Conservation (phyloP, 2,329 filamentous ascomycete genomes). For the Hirsutella thompsonii region DNA sequence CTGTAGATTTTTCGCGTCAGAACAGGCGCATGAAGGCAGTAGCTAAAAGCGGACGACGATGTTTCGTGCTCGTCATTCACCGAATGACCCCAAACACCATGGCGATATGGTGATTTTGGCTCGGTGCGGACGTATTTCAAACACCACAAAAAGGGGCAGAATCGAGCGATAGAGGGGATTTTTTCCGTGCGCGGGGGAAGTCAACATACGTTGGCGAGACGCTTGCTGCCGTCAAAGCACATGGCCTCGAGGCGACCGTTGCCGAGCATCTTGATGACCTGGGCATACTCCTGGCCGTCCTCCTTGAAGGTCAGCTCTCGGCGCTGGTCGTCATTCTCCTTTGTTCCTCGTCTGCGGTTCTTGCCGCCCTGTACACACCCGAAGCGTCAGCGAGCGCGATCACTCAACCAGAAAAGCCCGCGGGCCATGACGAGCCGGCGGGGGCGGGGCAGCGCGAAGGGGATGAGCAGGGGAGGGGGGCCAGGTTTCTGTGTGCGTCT, state of each 20-base stretch:
- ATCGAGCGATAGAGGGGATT: not conserved
- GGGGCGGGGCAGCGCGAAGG: conserved; percentile 15
- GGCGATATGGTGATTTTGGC: no score
- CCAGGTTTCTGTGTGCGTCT: not conserved
- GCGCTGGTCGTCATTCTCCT: conserved; percentile 98
- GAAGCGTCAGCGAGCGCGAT: not conserved
- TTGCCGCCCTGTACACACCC: conserved; percentile 66
- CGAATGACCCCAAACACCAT: no score
- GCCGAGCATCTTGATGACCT: conserved; percentile 75
- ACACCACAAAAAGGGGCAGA: not conserved
- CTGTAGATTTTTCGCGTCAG: conserved; percentile 7
- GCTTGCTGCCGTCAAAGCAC: conserved; percentile 73
- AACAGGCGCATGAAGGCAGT: not conserved
- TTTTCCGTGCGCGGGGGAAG: not conserved
- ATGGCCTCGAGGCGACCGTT: conserved; percentile 86
- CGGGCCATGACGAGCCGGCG: no score
- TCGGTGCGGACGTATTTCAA: no score
- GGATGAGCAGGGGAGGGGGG: conserved; percentile 3
- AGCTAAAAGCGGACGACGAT: not conserved
- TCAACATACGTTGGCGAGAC: conserved; percentile 25
- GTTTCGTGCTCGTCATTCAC: not conserved
- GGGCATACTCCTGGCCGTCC: conserved; percentile 64
- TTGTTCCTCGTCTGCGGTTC: conserved; percentile 96
- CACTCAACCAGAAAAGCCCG: not conserved
- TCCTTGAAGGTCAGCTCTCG: conserved; percentile 98